Base-by-base conservation (phyloP, 208 protist species). In the Phytomonas francai region DNA sequence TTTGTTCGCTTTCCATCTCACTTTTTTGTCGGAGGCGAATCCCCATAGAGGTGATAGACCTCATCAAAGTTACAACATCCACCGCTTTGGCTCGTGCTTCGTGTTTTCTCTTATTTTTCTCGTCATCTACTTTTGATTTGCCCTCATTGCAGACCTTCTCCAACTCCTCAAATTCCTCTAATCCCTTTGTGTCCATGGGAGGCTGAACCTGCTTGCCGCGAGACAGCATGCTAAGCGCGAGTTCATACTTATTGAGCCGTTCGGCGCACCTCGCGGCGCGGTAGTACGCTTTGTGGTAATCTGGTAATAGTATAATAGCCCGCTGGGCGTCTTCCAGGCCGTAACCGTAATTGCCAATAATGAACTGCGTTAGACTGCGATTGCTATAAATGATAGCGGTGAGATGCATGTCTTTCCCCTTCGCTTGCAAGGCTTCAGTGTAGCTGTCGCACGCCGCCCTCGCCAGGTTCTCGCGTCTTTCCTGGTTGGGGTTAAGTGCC, bases 291-390 rank as follows among this genome's bases (percentile, higher is more conserved):
- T 96, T 96, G 73, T 67, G 68, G 78, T 93, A 93, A 42, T 86
- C 56, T 4, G 82, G 87, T 74, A 91, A 83, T 12, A 96, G 68
- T 28, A 92, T 78, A 59, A 96, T 88, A 36, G 88, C 74, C 0
- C 83, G 71, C 84, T 94, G 85, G 19, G 84, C 90, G 63, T 96
- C 90, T 72, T 82, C 81, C 5, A 96, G 69, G 11, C 84, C 85
- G 74, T 93, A 83, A 28, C 87, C 86, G 66, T 89, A 96, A 82
- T 96, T 96, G 39, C 85, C 84, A 63, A 93, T 91, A 61, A 94
- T 91, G 65, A 82, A 91, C 69, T 94, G 87, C 19, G 90, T 88
- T 3, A 93, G 74, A 65, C 84, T 91, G 49, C 90, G 77, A 71
- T 96, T 96, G 3, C 88, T 81, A 72, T 92, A 96, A 27, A 96